Evolutionary conservation across 805 yeast genomes (phyloP).

Genomic region (Spathaspora girioi): DNA sequence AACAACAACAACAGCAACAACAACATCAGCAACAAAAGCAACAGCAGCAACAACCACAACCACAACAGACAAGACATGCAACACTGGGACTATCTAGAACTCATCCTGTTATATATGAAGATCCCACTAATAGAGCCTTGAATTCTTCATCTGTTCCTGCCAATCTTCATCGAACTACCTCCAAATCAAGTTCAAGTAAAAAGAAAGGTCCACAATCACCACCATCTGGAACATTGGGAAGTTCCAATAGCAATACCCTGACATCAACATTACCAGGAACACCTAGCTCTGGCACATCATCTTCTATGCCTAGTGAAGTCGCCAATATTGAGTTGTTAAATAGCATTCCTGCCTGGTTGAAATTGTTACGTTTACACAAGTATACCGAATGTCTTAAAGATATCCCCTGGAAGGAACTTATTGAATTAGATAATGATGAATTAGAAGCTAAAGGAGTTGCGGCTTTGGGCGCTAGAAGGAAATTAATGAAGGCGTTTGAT

Average conservation of each 20-base stretch:
- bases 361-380: conserved; percentile 85
- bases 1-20: not conserved
- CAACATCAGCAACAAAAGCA: conserved; percentile 3
- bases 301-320: conserved; percentile 42
- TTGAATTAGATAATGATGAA: conserved; percentile 63
- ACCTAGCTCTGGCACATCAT: conserved; percentile 10
- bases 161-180: conserved; percentile 12
- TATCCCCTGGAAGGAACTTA: conserved; percentile 74
- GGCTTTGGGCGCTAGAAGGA: conserved; percentile 94
- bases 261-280: conserved; percentile 2
- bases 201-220: conserved; percentile 14
- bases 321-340: conserved; percentile 47
- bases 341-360: conserved; percentile 91
- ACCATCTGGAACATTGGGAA: not conserved
- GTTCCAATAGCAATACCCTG: conserved; percentile 8
- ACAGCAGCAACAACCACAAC: conserved; percentile 1
- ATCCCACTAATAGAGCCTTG: conserved; percentile 30
- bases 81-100: not conserved
- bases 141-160: conserved; percentile 38
- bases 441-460: conserved; percentile 79
- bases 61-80: conserved; percentile 1
- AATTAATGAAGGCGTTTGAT: conserved; percentile 86
- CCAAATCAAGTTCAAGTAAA: not conserved
- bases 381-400: conserved; percentile 81
- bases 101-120: conserved; percentile 20